phyloP scores from a whole-genome alignment of 768 basidiomycete species.

The Agaricus blazei region DNA sequence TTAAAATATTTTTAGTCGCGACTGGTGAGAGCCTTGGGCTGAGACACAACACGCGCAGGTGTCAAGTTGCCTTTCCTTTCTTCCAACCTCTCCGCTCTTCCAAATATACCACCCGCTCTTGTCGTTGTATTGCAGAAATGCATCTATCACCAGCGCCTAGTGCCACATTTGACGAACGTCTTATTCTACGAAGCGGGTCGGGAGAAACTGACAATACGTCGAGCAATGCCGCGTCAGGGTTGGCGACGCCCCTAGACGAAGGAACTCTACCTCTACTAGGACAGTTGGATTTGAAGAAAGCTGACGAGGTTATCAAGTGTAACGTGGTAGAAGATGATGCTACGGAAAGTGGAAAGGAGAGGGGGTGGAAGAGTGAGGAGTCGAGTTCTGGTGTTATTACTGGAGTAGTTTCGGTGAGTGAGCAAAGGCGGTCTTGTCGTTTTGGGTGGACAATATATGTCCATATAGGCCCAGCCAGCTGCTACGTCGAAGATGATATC shows the following conservation, averaged over 20 bases:
- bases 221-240: background rate
- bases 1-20: background rate
- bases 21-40: background rate
- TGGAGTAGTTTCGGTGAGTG: background rate
- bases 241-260: constrained; percentile 4
- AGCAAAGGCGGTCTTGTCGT: background rate
- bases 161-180: constrained; percentile 5
- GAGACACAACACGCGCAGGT: background rate
- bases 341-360: background rate
- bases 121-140: background rate
- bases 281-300: background rate
- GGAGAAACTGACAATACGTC: constrained; percentile 3
- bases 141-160: background rate
- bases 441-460: background rate
- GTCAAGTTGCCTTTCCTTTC: background rate
- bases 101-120: background rate
- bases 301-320: background rate
- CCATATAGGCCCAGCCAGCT: background rate
- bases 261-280: background rate
- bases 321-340: background rate
- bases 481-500: background rate
- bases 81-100: background rate
- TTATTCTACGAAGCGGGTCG: constrained; percentile 6
- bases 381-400: background rate
- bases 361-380: background rate